Evolutionary conservation across 768 basidiomycete species (phyloP), one percentile per base, ranked within the genome.

Genomic region (Tulasnella calospora): DNA sequence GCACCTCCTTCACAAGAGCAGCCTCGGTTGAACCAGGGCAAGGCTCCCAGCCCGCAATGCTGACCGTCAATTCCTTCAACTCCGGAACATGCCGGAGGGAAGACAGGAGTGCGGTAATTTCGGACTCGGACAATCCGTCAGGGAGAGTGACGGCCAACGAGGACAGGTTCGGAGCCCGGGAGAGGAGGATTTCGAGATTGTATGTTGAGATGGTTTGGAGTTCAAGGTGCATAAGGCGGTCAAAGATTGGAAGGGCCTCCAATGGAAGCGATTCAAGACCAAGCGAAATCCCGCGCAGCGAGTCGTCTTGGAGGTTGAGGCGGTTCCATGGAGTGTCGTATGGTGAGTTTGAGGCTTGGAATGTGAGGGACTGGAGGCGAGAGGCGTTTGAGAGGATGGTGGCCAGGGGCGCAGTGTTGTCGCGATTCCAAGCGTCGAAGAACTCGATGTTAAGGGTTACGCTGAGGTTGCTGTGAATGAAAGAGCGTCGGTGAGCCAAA

Each of bases 261-360:
- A 21, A 8, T 23, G 44, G 74, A n/a, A 44, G 35, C n/a, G 70
- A 44, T 40, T 78, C 77, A 69, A 71, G 30, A 1, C 77, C 77
- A 12, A 78, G 51, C 2, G 77, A 70, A 17, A 72, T n/a, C 38
- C 77, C 77, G 19, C 77, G 77, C 15, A 46, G 40, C 35, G 30
- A 41, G 38, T 41, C 44, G 41, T 70, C 71, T 27, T 35, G 38
- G n/a, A 78, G 17, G 40, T 44, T 72, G 77, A 78, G 71, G 30
- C 77, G 77, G 71, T 72, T 78, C 77, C 77, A 78, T 41, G 77
- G 77, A 21, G 61, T 78, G 40, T 44, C 55, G 77, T 71, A 78
- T 72, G 77, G 77, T 27, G 36, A 69, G 71, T 78, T 78, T 23
- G 71, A 76, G 1, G 75, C 55, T 23, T 76, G 47, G 75, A 76